Base-by-base conservation (phyloP, 495 filamentous ascomycete species). In the Cryomyces minteri region DNA sequence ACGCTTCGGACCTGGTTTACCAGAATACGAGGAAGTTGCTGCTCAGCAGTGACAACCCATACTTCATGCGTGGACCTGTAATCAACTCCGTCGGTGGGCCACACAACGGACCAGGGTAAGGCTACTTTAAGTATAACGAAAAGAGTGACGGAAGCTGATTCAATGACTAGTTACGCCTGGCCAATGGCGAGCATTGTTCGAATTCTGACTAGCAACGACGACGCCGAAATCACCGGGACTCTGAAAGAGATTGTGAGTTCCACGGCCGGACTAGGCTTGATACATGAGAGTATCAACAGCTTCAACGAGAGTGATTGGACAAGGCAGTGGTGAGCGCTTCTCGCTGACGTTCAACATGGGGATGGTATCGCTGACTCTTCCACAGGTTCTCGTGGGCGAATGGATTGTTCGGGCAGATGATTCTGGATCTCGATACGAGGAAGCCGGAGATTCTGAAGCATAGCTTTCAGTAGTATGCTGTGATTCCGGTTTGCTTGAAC, bases 321-420 rank as follows among this genome's bases (percentile, higher is more conserved):
- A 7, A 62, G 77, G 53, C 69, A 73, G 53, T 80, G 77, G 76
- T 71, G 45, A 49, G 57, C 43, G 14, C 11, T n/a, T 33, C 32
- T 31, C 18, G 18, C 18, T 25, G 18, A 25, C 1, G 32, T 39
- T 40, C 31, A 38, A 31, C 6, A 48, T 9, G 34, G 34, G 8
- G 34, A 12, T 9, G 12, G 34, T 44, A 18, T 28, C 32, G 5
- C 14, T 41, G n/a, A 45, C 9, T 6, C 40, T 10, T 10, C 34
- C 11, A 6, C 42, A 73, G 72, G 72, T 80, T 80, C 48, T 74
- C 73, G 0, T 80, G 77, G 77, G 76, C 74, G 6, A 80, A 82
- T 53, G 76, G 77, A 11, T 60, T 82, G 43, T 80, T 81, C 56
- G 77, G 76, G 10, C 70, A 79, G 55, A 70, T 74, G 65, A 68